Base-by-base conservation (phyloP, 345 rosid genomes). In the Eucalyptus viminalis region DNA sequence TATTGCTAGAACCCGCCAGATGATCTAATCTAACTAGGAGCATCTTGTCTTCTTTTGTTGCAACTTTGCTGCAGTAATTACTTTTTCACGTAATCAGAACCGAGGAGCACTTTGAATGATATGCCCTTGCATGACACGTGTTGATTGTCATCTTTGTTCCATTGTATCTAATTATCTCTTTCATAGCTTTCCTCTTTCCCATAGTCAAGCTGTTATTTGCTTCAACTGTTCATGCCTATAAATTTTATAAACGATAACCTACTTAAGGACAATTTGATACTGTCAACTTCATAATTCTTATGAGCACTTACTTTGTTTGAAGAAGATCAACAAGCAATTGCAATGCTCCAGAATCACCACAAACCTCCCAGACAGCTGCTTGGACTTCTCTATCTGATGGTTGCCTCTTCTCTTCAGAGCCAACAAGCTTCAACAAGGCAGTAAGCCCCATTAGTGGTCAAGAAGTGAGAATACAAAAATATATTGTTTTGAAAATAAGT, bases 271-370 rank as follows among this genome's bases (percentile, higher is more conserved):
- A 37, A 37, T 72, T 17, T 34, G 81, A 34, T 19, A 37, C 44
- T 37, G 83, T 72, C 45, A 37, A 76, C 83, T 37, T 21, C 27
- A 19, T 37, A 37, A 8, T 37, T 21, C 45, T 34, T 37, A 76
- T 72, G 21, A 37, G 21, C 27, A 37, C 83, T 90, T 93, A 96
- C 98, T 95, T 97, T 62, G 91, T 89, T 89, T 94, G 94, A 88
- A 96, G 97, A 88, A 97, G 99, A 94, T 97, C 99, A 60, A 97
- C 95, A 89, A 97, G 97, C 89, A 97, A 92, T 90, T 97, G 98
- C 88, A 97, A 88, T 89, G 99, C 99, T 91, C 99, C 99, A 80
- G 96, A 96, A 93, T 97, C 98, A 65, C 99, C 99, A 88, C 96
- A 96, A 86, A 92, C 97, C 94, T 97, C 98, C 99, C 99, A 97